Percentiles rank a stretch among this genome's conserved stretches.
Conservation (phyloP, 495 filamentous ascomycete species). For the Penicillium nucicola region DNA sequence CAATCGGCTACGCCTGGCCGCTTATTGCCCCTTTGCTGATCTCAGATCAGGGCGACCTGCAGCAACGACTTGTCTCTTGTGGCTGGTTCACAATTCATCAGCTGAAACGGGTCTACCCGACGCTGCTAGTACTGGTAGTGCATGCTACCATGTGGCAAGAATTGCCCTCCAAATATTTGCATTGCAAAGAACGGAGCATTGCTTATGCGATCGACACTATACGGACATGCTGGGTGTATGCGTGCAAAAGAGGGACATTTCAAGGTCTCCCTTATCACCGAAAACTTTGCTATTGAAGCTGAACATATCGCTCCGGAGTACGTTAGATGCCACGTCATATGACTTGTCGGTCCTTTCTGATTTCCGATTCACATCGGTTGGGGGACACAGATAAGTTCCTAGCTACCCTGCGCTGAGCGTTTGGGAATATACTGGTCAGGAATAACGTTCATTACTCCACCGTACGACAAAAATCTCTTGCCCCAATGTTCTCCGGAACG, state of each 20-base stretch:
- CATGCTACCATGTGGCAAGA: neutral
- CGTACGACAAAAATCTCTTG: too few species aligned
- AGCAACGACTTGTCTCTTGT: neutral
- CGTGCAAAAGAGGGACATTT: too few species aligned
- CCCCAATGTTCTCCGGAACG: too few species aligned
- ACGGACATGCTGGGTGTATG: neutral
- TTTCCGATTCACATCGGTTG: neutral
- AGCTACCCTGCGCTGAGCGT: neutral
- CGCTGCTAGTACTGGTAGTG: neutral
- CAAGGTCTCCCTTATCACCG: neutral
- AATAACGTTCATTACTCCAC: too few species aligned
- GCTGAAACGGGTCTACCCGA: neutral
- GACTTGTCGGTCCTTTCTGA: neutral
- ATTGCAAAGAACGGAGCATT: neutral
- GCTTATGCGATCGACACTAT: neutral
- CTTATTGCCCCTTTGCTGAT: neutral
- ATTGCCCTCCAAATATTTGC: neutral
- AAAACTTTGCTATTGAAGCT: neutral
- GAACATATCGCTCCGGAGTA: neutral
- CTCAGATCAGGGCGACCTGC: neutral
- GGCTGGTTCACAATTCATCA: neutral
- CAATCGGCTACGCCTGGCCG: neutral
- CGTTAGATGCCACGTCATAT: neutral
- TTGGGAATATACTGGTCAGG: neutral
- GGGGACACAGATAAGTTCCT: neutral